Conservation (phyloP, 805 yeast genomes). For the Candida adriatica region DNA sequence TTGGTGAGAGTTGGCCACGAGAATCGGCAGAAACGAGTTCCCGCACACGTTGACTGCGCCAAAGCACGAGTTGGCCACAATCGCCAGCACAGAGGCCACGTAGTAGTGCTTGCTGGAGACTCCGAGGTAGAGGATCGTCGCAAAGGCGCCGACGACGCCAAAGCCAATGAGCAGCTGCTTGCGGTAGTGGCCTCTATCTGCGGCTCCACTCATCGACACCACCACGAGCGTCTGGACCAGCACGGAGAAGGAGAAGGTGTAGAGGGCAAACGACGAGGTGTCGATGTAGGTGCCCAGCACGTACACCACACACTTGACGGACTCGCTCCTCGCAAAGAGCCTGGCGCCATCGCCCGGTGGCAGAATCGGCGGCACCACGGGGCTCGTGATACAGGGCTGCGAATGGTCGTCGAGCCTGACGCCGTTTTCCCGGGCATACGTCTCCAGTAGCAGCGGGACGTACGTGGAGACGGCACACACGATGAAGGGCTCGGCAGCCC, state of each 20-base stretch:
- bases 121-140: conserved; percentile 40
- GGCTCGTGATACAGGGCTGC: conserved; percentile 42
- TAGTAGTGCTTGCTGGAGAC: conserved; percentile 37
- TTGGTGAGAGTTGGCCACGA: conserved; percentile 36
- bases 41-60: conserved; percentile 81
- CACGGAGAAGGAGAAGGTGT: conserved; percentile 68
- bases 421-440: conserved; percentile 67
- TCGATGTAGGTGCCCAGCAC: conserved; percentile 46
- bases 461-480: conserved; percentile 77
- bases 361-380: conserved; percentile 20
- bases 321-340: too few relatives aligned
- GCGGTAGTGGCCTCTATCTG: conserved; percentile 57
- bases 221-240: conserved; percentile 65
- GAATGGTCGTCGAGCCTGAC: conserved; percentile 53
- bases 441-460: conserved; percentile 65
- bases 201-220: conserved; percentile 65
- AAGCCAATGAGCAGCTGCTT: conserved; percentile 48
- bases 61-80: conserved; percentile 59
- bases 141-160: conserved; percentile 51
- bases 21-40: conserved; percentile 60
- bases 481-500: conserved; percentile 77
- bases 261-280: conserved; percentile 66
- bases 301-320: conserved; percentile 40
- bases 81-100: conserved; percentile 48
- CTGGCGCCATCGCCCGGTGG: conserved; percentile 2